phyloP scores from a whole-genome alignment of 768 basidiomycete species.

The Pulveroboletus ravenelii region DNA sequence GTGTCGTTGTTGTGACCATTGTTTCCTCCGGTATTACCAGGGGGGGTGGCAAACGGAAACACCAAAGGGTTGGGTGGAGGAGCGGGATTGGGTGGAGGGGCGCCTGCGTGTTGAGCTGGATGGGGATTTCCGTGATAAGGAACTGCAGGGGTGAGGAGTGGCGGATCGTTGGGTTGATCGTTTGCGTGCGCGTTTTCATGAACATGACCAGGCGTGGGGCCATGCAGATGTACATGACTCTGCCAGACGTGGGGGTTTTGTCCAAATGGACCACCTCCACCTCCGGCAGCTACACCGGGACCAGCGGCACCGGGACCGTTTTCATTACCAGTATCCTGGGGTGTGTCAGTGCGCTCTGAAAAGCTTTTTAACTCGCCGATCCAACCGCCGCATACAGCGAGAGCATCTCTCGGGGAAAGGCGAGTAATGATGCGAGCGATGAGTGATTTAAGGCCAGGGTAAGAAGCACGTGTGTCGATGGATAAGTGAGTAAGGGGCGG shows the following conservation, averaged over 20 bases:
- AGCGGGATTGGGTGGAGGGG: constrained; percentile 3
- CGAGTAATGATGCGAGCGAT: constrained; percentile 21
- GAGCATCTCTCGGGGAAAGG: constrained; percentile 27
- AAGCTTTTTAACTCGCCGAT: constrained; percentile 32
- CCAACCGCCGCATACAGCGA: constrained; percentile 27
- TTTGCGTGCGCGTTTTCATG: not conserved
- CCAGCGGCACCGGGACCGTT: not conserved
- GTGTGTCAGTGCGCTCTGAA: constrained; percentile 8
- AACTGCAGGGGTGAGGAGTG: constrained; percentile 12
- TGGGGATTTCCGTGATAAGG: constrained; percentile 1
- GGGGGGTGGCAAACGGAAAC: constrained; percentile 1
- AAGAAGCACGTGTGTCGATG: constrained; percentile 43
- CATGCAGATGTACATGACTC: constrained; percentile 1
- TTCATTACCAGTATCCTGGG: not conserved
- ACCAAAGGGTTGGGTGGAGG: constrained; percentile 5
- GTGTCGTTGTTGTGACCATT: not conserved
- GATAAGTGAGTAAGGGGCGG: constrained; percentile 47
- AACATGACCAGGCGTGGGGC: not conserved
- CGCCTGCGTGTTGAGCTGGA: not conserved
- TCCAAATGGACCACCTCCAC: not conserved
- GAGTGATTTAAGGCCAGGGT: constrained; percentile 15
- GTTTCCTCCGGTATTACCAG: constrained; percentile 1
- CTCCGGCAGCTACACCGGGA: not conserved
- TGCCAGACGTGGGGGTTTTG: constrained; percentile 6
- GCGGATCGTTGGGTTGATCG: constrained; percentile 7